Base-by-base conservation (phyloP, 176 grass and related monocot species). In the Thalia dealbata region DNA sequence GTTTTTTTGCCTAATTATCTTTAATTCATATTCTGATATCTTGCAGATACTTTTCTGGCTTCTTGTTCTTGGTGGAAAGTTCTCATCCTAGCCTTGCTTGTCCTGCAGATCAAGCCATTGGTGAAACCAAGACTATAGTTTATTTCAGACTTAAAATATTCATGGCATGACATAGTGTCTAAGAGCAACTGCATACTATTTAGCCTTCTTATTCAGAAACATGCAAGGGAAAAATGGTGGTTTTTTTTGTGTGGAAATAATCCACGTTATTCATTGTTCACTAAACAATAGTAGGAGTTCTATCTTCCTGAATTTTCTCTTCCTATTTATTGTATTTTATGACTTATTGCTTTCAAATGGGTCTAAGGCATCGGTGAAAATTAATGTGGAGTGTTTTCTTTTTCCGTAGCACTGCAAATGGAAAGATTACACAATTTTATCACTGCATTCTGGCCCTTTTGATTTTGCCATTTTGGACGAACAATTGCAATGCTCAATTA, bases 21-120 rank as follows among this genome's bases (percentile, higher is more conserved):
- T n/a, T n/a, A n/a, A n/a, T n/a, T n/a, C n/a, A n/a, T n/a, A n/a
- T 70, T 28, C 23, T 72, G 48, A 1, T 72, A 28, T 78, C 86
- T 78, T 81, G 68, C 88, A 96, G 92, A 89, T 96, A 91, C 22
- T 81, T 62, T 96, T 96, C 27, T 96, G 92, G 92, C 82, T 96
- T 73, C 84, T 44, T 52, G 82, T 96, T 77, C 81, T 96, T 74
- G 84, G 80, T 3, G 92, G 83, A 54, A 96, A 96, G 71, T 96
- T 91, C 87, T 89, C 88, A 44, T 96, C 92, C 61, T 96, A 74
- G 16, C 13, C 12, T 25, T 75, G n/a, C 4, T 85, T 79, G 28
- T 81, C 73, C 81, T 88, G 80, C 92, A 96, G 92, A 96, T 96
- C 21, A 76, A 72, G 71, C 92, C 92, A 51, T 64, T 96, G 69